Base-by-base conservation (phyloP, 2,329 filamentous ascomycete genomes). In the Fusarium illudens region DNA sequence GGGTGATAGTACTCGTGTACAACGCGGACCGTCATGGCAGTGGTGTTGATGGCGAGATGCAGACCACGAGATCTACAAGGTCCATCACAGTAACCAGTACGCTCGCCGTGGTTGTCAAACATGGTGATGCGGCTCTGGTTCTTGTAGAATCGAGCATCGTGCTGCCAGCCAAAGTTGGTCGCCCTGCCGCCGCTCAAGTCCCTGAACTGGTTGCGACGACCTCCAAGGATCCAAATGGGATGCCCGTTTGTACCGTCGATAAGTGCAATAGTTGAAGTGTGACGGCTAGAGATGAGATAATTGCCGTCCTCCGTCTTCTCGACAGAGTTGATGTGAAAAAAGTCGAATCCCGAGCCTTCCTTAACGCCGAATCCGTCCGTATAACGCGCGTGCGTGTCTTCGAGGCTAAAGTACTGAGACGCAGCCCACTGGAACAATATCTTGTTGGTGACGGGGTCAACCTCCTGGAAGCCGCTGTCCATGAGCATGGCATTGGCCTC, bases 401-500 rank as follows among this genome's bases (percentile, higher is more conserved):
- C 39, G 17, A 76, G 42, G 20, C 67, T 65, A 32, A 77, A 77
- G 55, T 78, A 73, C 12, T 79, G 70, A 4, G 73, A 75, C 6
- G 79, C 78, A 19, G 66, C 67, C 79, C 79, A 81, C 10, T 75
- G 73, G 51, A 81, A 81, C 12, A 79, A 55, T 15, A 79, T 68
- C 33, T 77, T 67, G 64, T 78, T 77, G 1, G 79, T 81, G 6
- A 68, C 75, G 7, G 77, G 58, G 34, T 81, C 76, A 6, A 81
- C 68, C 64, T 81, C 79, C 52, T 81, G 79, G 58, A 81, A 81
- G 10, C 78, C 77, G 54, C 75, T 78, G 53, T 80, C 78, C 56
- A 77, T 71, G 11, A 81, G 63, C 49, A 71, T 58, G 6, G 73
- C 75, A 6, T 77, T 71, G 13, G 58, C 53, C 2, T 75, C 71